Base-by-base conservation (phyloP, 257 asterid genomes). In the Eustoma russellianum region DNA sequence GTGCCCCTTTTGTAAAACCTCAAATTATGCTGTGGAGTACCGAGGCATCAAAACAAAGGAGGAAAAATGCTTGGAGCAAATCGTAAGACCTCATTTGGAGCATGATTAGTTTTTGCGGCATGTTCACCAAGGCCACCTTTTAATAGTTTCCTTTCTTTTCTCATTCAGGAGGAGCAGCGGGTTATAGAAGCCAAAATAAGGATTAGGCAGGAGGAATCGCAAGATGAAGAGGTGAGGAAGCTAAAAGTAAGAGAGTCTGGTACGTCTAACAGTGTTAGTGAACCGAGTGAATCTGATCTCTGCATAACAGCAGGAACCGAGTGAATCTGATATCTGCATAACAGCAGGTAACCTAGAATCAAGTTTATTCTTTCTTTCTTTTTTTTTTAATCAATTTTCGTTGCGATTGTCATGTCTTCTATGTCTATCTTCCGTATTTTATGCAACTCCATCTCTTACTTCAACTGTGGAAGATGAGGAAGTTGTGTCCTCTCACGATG, bases 111-210 rank as follows among this genome's bases (percentile, higher is more conserved):
- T 63, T 33, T 24, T 2, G 30, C 30, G 30, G 30, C 30, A 24
- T 24, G 3, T 24, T 24, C 19, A 9, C 7, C 43, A 8, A 8
- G 12, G 7, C 43, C 12, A 7, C 28, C 46, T 52, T 48, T 38
- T 30, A n/a, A 62, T 44, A 55, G 63, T 57, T 47, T 57, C 66
- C 61, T 34, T 19, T 53, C 4, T 59, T 41, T 48, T 7, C 33
- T 18, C 5, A 34, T 72, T 43, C 65, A 92, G 99, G 99, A 92
- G 78, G 99, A 92, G 66, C 95, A 92, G 66, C 78, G 86, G 61
- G 99, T 92, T 55, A 92, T 88, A 57, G 99, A 92, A 76, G 99
- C 99, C 65, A 88, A 92, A 81, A 85, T 92, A 73, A 79, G 97
- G 80, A 85, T 92, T 81, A 85, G 95, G 71, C 88, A 85, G 66